Evolutionary conservation across 164 flowering plant genomes (phyloP).

Genomic region (Sextonia rubra): DNA sequence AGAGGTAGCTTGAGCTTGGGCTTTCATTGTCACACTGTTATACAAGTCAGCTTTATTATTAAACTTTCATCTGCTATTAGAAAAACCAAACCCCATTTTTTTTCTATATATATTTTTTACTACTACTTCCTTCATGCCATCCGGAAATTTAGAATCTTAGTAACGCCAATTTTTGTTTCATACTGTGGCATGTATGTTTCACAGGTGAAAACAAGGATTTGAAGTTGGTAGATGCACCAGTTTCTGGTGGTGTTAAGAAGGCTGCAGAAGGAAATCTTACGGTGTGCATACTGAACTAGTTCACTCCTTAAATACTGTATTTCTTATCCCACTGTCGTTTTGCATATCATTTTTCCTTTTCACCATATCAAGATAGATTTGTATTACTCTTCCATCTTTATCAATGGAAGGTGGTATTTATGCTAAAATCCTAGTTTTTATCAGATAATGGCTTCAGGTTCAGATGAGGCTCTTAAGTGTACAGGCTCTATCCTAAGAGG

Average conservation of each 20-base stretch:
- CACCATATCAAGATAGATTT: neutral
- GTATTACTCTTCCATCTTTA: neutral
- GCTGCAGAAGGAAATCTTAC: slow-evolving; percentile 88
- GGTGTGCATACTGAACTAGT: slow-evolving; percentile 31
- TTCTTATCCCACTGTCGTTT: neutral
- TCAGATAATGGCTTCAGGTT: slow-evolving; percentile 92
- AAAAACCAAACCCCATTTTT: too few relatives aligned
- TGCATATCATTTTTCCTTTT: neutral
- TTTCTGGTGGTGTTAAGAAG: slow-evolving; percentile 93
- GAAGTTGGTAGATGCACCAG: slow-evolving; percentile 98
- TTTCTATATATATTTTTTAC: too few relatives aligned
- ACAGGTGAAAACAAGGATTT: slow-evolving; percentile 63
- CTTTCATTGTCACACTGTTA: too few relatives aligned
- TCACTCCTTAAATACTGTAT: neutral
- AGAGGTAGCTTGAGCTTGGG: too few relatives aligned
- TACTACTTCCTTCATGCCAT: too few relatives aligned
- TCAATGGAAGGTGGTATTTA: neutral
- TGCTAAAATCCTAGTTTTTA: neutral
- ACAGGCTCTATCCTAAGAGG: slow-evolving; percentile 86
- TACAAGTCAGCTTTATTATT: too few relatives aligned
- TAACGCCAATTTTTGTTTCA: too few relatives aligned
- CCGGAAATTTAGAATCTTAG: too few relatives aligned
- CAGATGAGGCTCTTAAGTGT: slow-evolving; percentile 72
- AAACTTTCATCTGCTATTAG: too few relatives aligned
- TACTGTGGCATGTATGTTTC: neutral